These are phyloP conservation scores for Carallia brachiata DNA, from an alignment of 345 rosid genomes.

Conservation along the genomic window DNA sequence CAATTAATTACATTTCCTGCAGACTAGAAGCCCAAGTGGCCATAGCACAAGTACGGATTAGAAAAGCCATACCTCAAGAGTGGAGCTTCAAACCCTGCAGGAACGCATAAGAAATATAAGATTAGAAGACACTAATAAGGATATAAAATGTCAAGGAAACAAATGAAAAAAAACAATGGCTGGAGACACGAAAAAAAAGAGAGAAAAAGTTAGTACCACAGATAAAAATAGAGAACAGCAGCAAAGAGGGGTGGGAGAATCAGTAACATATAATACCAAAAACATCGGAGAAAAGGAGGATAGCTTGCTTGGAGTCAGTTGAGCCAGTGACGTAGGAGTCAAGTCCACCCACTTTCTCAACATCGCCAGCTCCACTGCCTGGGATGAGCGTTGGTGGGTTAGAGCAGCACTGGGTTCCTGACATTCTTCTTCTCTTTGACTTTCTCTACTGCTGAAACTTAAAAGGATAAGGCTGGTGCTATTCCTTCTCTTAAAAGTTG, in stretches of 20 bases:
- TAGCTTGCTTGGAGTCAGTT: conserved; percentile 47
- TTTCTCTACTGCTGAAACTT: too few relatives aligned
- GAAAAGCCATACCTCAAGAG: conserved; percentile 53
- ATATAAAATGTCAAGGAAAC: background rate
- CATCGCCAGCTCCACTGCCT: conserved; percentile 53
- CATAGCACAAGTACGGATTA: background rate
- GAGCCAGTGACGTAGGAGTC: conserved; percentile 64
- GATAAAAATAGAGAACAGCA: too few relatives aligned
- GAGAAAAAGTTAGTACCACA: too few relatives aligned
- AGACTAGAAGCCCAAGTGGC: too few relatives aligned
- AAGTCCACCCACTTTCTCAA: conserved; percentile 60
- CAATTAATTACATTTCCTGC: too few relatives aligned
- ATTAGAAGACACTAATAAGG: conserved; percentile 14
- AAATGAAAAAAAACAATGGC: background rate
- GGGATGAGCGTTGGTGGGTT: conserved; percentile 65
- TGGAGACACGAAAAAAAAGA: background rate
- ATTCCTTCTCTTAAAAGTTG: too few relatives aligned
- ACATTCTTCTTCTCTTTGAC: conserved; percentile 30
- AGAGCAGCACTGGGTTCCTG: conserved; percentile 67
- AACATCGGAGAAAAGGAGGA: conserved; percentile 65
- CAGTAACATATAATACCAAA: conserved; percentile 28
- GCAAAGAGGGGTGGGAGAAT: background rate
- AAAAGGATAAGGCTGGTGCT: too few relatives aligned
- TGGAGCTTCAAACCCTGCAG: conserved; percentile 84
- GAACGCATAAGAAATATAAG: background rate